Evolutionary conservation across 176 grass and related monocot species (phyloP).

Genomic region (Avena insularis): DNA sequence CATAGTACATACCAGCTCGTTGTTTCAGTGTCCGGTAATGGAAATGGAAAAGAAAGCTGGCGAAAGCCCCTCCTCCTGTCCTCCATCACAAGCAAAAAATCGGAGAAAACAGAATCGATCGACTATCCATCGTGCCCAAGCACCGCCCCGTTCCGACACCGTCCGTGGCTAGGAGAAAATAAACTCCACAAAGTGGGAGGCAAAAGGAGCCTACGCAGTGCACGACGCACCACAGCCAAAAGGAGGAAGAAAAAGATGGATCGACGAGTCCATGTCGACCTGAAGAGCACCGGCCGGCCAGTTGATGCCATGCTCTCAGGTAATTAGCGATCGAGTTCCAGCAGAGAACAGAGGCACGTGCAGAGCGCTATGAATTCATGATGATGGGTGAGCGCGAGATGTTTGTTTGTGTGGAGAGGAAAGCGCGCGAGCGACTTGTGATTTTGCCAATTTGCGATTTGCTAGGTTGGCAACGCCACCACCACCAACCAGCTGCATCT

Average conservation of each 20-base stretch:
- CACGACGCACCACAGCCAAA: conserved; percentile 14
- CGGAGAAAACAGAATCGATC: no score
- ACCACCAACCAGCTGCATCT: conserved; percentile 2
- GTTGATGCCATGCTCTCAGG: neutral
- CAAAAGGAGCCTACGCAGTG: conserved; percentile 45
- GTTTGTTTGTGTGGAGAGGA: neutral
- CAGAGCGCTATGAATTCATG: neutral
- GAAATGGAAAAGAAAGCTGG: conserved; percentile 26
- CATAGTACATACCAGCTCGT: neutral
- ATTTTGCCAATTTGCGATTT: no score
- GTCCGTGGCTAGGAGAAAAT: neutral
- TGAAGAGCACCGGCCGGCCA: conserved; percentile 9
- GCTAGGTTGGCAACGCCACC: conserved; percentile 33
- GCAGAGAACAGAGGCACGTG: conserved; percentile 9
- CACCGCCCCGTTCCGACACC: neutral
- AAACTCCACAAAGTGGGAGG: conserved; percentile 15
- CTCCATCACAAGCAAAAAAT: neutral
- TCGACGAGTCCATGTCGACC: conserved; percentile 10
- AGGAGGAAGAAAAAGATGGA: no score
- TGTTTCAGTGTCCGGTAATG: conserved; percentile 26
- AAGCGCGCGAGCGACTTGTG: neutral
- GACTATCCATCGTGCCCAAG: neutral
- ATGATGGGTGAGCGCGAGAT: neutral
- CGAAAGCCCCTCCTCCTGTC: neutral
- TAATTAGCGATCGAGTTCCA: neutral